These are phyloP conservation scores for Limtongozyma cylindracea DNA, from an alignment of 805 yeast genomes.

Conservation along the genomic window DNA sequence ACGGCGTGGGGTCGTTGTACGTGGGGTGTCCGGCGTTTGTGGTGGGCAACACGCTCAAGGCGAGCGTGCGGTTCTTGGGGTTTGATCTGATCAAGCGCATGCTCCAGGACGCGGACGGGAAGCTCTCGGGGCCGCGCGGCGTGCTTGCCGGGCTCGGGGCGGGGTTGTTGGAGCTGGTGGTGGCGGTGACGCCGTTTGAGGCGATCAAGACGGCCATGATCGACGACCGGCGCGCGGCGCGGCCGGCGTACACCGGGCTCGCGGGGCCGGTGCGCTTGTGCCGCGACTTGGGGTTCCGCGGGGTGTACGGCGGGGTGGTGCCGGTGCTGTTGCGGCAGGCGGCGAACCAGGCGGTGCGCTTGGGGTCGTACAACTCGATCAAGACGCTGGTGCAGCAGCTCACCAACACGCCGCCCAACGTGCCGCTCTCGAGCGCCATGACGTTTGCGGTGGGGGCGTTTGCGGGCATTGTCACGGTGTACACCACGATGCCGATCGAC, in stretches of 20 bases:
- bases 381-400: slow-evolving; percentile 55
- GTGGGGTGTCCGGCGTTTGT: slow-evolving; percentile 96
- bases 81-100: slow-evolving; percentile 67
- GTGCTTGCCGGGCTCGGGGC: slow-evolving; percentile 96
- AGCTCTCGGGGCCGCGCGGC: slow-evolving; percentile 74
- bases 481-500: slow-evolving; percentile 86
- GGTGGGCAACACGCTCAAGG: slow-evolving; percentile 88
- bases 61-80: slow-evolving; percentile 85
- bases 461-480: slow-evolving; percentile 77
- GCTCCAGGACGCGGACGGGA: slow-evolving; percentile 64
- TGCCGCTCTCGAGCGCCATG: slow-evolving; percentile 51
- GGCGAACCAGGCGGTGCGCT: slow-evolving; percentile 80
- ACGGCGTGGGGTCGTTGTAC: slow-evolving; percentile 60
- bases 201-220: slow-evolving; percentile 90
- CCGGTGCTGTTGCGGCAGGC: slow-evolving; percentile 95
- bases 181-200: slow-evolving; percentile 94
- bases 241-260: slow-evolving; percentile 49
- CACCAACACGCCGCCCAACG: slow-evolving; percentile 34
- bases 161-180: slow-evolving; percentile 71
- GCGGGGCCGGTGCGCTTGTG: slow-evolving; percentile 42
- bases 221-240: slow-evolving; percentile 62
- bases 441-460: slow-evolving; percentile 81
- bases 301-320: slow-evolving; percentile 69
- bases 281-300: slow-evolving; percentile 57
- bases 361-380: slow-evolving; percentile 81